phyloP scores from a whole-genome alignment of 495 filamentous ascomycete species.

The Penicillium parvum region DNA sequence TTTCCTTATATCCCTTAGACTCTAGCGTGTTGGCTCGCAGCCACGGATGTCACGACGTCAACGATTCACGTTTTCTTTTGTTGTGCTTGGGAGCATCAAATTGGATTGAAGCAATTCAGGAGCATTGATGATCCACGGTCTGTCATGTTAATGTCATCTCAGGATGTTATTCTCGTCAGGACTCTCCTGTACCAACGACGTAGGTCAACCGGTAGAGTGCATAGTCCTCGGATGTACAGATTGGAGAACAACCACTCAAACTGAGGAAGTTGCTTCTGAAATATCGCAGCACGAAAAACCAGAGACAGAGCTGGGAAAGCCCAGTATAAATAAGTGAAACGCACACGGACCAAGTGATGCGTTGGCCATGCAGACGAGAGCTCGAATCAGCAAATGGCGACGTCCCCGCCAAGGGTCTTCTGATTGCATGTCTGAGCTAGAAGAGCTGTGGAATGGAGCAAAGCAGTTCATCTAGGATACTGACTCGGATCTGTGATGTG shows the following conservation, averaged over 20 bases:
- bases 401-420: slow-evolving; percentile 12
- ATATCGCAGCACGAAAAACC: too few relatives aligned
- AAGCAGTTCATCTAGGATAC: too few relatives aligned
- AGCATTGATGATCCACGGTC: slow-evolving; percentile 2
- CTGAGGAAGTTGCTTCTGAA: too few relatives aligned
- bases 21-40: slow-evolving; percentile 22
- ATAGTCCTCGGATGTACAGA: too few relatives aligned
- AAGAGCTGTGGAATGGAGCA: not conserved
- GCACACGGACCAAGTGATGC: slow-evolving; percentile 26
- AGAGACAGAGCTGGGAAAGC: not conserved
- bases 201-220: too few relatives aligned
- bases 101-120: not conserved
- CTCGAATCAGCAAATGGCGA: slow-evolving; percentile 4
- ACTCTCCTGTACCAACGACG: too few relatives aligned
- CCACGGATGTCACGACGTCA: slow-evolving; percentile 21
- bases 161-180: not conserved
- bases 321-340: slow-evolving; percentile 10
- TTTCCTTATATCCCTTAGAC: slow-evolving; percentile 15
- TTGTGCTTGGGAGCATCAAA: slow-evolving; percentile 11
- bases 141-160: not conserved
- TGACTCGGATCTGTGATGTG: too few relatives aligned
- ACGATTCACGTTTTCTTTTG: slow-evolving; percentile 11
- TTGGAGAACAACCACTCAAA: too few relatives aligned
- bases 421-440: not conserved
- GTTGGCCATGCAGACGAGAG: slow-evolving; percentile 19